A percentile compares a stretch with the other conserved stretches of the same genome.
phyloP scores from a whole-genome alignment of 202 grass and related monocot species.

The Carex arenaria region DNA sequence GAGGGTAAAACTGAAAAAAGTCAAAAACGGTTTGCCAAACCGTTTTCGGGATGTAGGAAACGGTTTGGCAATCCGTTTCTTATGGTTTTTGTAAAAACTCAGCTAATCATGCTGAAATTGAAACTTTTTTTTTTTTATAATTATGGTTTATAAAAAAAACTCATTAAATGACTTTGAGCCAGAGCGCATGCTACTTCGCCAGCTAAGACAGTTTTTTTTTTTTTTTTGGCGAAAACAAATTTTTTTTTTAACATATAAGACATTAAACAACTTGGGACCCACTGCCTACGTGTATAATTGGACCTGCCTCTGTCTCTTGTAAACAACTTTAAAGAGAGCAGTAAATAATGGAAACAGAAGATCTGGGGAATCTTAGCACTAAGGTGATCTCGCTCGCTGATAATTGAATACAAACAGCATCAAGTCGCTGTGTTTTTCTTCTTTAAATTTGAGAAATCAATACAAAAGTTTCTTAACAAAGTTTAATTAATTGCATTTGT shows the following conservation, averaged over 20 bases:
- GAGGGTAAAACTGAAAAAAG: too few relatives aligned
- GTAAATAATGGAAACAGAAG: background rate
- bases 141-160: too few relatives aligned
- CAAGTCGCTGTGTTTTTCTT: constrained; percentile 4
- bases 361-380: constrained; percentile 1
- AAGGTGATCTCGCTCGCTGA: background rate
- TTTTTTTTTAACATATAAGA: too few relatives aligned
- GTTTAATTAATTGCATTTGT: constrained; percentile 4
- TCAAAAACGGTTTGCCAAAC: too few relatives aligned
- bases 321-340: background rate
- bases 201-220: too few relatives aligned
- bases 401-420: background rate
- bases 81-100: too few relatives aligned
- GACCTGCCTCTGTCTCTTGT: background rate
- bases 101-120: too few relatives aligned
- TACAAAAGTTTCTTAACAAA: background rate
- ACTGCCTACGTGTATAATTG: background rate
- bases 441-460: constrained; percentile 1
- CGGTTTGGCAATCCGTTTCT: too few relatives aligned
- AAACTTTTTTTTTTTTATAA: too few relatives aligned
- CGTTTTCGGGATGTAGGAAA: too few relatives aligned
- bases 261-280: background rate
- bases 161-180: background rate
- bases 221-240: too few relatives aligned
- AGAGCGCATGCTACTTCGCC: background rate